These are phyloP conservation scores for Iris macrosiphon DNA, from an alignment of 106 monocot species.

Conservation along the genomic window DNA sequence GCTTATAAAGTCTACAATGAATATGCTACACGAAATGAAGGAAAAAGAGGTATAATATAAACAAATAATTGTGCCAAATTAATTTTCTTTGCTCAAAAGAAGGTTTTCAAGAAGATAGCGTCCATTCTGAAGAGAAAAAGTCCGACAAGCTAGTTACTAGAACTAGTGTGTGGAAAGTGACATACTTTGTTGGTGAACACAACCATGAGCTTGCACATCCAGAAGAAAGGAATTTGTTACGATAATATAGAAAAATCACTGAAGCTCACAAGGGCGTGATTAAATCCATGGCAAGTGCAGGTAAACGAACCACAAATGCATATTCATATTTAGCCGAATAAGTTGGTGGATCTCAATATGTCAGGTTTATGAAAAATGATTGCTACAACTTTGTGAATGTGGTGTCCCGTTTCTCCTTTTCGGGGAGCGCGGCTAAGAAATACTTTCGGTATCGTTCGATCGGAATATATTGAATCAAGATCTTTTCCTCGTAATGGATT, in stretches of 20 bases:
- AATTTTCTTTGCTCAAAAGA: too few relatives aligned
- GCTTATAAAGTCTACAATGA: too few relatives aligned
- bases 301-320: constrained; percentile 9
- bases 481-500: too few relatives aligned
- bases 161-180: constrained; percentile 29
- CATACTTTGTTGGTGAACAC: constrained; percentile 21
- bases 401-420: too few relatives aligned
- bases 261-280: constrained; percentile 16
- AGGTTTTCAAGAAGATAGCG: too few relatives aligned
- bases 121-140: constrained; percentile 18
- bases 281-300: constrained; percentile 11
- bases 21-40: constrained; percentile 24
- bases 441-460: too few relatives aligned
- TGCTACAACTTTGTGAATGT: constrained; percentile 10
- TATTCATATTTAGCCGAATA: too few relatives aligned
- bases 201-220: constrained; percentile 33
- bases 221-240: constrained; percentile 28
- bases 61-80: too few relatives aligned
- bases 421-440: too few relatives aligned
- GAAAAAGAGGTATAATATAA: constrained; percentile 22
- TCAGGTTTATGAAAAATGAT: constrained; percentile 10
- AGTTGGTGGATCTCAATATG: too few relatives aligned
- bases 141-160: constrained; percentile 26
- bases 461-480: too few relatives aligned
- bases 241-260: constrained; percentile 15